Conservation (phyloP, 495 filamentous ascomycete genomes). For the Poronia punctata region DNA sequence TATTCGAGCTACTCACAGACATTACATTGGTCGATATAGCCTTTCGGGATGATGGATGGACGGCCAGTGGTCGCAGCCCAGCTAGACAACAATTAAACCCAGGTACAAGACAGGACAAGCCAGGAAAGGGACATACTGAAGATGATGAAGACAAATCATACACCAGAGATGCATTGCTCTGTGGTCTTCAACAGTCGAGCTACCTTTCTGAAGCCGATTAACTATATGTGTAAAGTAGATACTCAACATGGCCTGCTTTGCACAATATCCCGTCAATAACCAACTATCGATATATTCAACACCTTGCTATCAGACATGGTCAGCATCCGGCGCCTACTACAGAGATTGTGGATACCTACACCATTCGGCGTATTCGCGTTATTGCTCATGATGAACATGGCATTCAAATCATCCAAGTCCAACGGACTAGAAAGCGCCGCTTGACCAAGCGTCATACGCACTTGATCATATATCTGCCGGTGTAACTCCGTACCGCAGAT, state of each 20-base stretch:
- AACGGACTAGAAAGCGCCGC: conserved; percentile 20
- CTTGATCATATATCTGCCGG: conserved; percentile 22
- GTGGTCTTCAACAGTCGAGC: conserved; percentile 16
- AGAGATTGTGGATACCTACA: conserved; percentile 5
- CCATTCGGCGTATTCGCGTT: conserved; percentile 23
- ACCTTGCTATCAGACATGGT: conserved; percentile 18
- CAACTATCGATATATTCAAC: conserved; percentile 27
- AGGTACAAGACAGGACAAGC: not conserved
- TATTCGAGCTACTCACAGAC: conserved; percentile 5
- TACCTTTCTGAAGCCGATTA: conserved; percentile 17
- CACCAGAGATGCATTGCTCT: conserved; percentile 23
- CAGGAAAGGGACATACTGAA: conserved; percentile 15
- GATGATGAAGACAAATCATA: conserved; percentile 26
- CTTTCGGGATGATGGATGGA: conserved; percentile 21
- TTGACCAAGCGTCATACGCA: conserved; percentile 21
- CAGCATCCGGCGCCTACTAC: not conserved
- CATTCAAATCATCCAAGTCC: conserved; percentile 24
- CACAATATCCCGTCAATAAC: conserved; percentile 25
- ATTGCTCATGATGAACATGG: conserved; percentile 26
- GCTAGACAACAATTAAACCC: conserved; percentile 5
- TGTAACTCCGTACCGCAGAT: conserved; percentile 19
- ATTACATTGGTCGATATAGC: conserved; percentile 22
- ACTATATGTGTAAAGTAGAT: conserved; percentile 25
- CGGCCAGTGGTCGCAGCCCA: conserved; percentile 25
- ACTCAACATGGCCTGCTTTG: conserved; percentile 25